Evolutionary conservation across 2,329 filamentous ascomycete species (phyloP).

Genomic region (Canariomyces notabilis): DNA sequence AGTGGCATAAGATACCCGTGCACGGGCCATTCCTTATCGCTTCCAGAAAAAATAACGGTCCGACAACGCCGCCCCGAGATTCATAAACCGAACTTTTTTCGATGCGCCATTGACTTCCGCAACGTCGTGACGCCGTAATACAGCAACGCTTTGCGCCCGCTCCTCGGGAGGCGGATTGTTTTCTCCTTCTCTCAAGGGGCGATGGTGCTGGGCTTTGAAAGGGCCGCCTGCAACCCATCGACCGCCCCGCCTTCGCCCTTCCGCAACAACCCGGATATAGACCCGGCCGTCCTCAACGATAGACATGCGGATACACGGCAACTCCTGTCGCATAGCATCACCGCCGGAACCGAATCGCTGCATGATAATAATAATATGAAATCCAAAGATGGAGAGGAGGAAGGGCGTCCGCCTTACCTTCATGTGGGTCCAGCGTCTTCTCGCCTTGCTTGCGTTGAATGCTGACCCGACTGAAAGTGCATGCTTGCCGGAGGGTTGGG

Average conservation of each 20-base stretch:
- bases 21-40: constrained; percentile 11
- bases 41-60: constrained; percentile 11
- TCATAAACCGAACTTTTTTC: constrained; percentile 16
- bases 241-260: constrained; percentile 16
- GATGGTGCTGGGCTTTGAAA: constrained; percentile 25
- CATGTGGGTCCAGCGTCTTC: constrained; percentile 46
- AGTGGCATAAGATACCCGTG: neutral
- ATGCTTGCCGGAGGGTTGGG: constrained; percentile 95
- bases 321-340: constrained; percentile 20
- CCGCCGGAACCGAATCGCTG: constrained; percentile 14
- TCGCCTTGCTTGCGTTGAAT: constrained; percentile 1
- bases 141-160: constrained; percentile 14
- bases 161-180: constrained; percentile 20
- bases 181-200: constrained; percentile 13
- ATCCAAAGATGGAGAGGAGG: constrained; percentile 42
- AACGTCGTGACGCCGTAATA: constrained; percentile 12
- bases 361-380: constrained; percentile 34
- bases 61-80: constrained; percentile 14
- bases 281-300: constrained; percentile 21
- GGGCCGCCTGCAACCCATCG: constrained; percentile 17
- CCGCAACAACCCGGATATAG: constrained; percentile 5
- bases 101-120: constrained; percentile 2
- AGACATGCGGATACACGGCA: constrained; percentile 20
- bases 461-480: constrained; percentile 48
- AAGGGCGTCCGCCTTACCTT: constrained; percentile 57